phyloP scores from a whole-genome alignment of 2,329 filamentous ascomycete species.

The Pleomassaria siparia region DNA sequence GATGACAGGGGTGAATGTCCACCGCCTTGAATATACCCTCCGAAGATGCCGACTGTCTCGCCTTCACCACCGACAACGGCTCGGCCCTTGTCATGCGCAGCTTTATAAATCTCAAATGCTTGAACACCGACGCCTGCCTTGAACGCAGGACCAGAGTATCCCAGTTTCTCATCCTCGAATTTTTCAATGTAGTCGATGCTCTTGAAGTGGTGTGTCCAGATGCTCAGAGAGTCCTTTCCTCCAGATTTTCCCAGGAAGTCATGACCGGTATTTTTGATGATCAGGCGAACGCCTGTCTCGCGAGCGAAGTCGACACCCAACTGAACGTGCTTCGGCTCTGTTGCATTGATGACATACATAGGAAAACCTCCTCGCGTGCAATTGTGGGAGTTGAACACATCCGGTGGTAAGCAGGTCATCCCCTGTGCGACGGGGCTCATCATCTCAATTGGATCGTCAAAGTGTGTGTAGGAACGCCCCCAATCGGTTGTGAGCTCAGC shows the following conservation, averaged over 20 bases:
- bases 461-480: slow-evolving; percentile 36
- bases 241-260: slow-evolving; percentile 40
- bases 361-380: slow-evolving; percentile 41
- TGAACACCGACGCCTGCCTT: slow-evolving; percentile 60
- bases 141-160: slow-evolving; percentile 52
- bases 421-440: slow-evolving; percentile 42
- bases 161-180: slow-evolving; percentile 31
- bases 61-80: slow-evolving; percentile 56
- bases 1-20: slow-evolving; percentile 57
- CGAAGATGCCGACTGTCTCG: slow-evolving; percentile 54
- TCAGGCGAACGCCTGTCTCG: slow-evolving; percentile 34
- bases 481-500: slow-evolving; percentile 32
- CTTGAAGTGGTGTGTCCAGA: slow-evolving; percentile 43
- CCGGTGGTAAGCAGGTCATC: slow-evolving; percentile 40
- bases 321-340: slow-evolving; percentile 38
- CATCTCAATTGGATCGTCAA: slow-evolving; percentile 40
- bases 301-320: slow-evolving; percentile 40
- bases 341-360: slow-evolving; percentile 40
- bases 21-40: slow-evolving; percentile 50
- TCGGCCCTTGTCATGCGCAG: slow-evolving; percentile 50
- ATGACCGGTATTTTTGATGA: slow-evolving; percentile 41
- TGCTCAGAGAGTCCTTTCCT: slow-evolving; percentile 37
- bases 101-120: slow-evolving; percentile 55
- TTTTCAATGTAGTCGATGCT: slow-evolving; percentile 37
- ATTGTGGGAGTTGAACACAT: slow-evolving; percentile 36